Evolutionary conservation across 2,329 filamentous ascomycete species (phyloP), one percentile per base, ranked within the genome.

Genomic region (Epichloe coenophiala): DNA sequence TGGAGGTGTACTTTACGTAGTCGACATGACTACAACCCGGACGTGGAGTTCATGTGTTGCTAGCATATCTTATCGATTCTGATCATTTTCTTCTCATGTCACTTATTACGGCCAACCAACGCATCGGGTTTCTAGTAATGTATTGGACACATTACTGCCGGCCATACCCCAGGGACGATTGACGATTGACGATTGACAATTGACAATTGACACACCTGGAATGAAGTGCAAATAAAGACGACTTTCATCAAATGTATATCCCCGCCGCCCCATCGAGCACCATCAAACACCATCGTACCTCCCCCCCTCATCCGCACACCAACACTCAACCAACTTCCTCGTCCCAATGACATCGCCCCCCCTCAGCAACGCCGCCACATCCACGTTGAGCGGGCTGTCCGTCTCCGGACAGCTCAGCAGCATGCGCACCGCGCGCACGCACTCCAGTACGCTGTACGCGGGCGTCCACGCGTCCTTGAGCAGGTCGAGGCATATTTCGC

Each of bases 401-500:
- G 80, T 75, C 64, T 83, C 86, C 1, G 85, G 84, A 55, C 75
- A 80, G 48, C 65, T 58, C 50, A 70, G 71, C 59, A 93, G 72
- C 70, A 86, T 77, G 57, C 85, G 78, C 56, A 91, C 77, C 45
- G 81, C 81, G 59, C 85, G 83, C 60, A 91, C 71, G 54, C 83
- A 85, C 60, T 84, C 79, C 37, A 84, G 77, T 19, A 97, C 76
- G 40, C 84, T 90, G 67, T 95, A 93, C 17, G 88, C 82, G 1
- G 90, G 87, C 53, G 86, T 85, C 91, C 91, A 97, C 17, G 77
- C 77, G 50, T 83, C 77, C 62, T 77, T 77, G 53, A 98, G 75
- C 55, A 97, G 76, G 63, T 96, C 93, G 31, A 97, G 80, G 66
- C 93, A 98, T 63, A 98, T 93, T 68, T 96, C 90, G 58, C 93